Base-by-base conservation (phyloP, 2,329 filamentous ascomycete species). In the Pseudogymnoascus sp. region DNA sequence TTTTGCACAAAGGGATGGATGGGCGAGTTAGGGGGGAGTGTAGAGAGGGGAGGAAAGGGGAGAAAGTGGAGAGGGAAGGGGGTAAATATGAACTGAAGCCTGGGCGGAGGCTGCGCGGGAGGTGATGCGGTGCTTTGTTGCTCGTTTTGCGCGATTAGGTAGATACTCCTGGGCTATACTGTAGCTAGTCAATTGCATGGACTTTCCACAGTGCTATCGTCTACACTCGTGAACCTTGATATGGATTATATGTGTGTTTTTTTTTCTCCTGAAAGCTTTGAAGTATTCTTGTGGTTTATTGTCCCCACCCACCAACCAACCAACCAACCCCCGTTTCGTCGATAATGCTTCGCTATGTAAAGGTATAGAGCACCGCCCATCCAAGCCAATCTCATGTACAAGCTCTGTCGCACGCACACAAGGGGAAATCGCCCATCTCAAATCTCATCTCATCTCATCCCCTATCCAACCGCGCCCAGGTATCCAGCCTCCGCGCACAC, bases 91-190 rank as follows among this genome's bases (percentile, higher is more conserved):
- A 18, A 33, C 12, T 11, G 22, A 20, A 14, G 22, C 22, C 41
- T 28, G n/a, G n/a, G 15, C n/a, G 11, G 28, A 28, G 47, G 28
- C 47, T 4, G 9, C 47, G 47, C 28, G 2, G 47, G 47, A 20
- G 22, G 25, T 50, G 43, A 30, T 50, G 22, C 22, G 41, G 22
- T 50, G 41, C 25, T 30, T 50, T 28, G 22, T 33, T 33, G 47
- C 47, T 53, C 25, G 47, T 53, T 50, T 50, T 30, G 47, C 47
- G 47, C 47, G 47, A 53, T 53, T 53, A 53, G 47, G 47, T 53
- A 33, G 47, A 53, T 53, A 53, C 15, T 53, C 15, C 47, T 53
- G 47, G 47, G 47, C 47, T 53, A 33, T 33, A 20, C 9, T 33
- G 47, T 53, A 53, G 47, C 28, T 53, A 53, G 33, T 53, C 47